A percentile compares a stretch with the other conserved stretches of the same genome.
Evolutionary conservation across 352 stramenopile genomes (phyloP).

Genomic region (Salisapilia sapeloensis): DNA sequence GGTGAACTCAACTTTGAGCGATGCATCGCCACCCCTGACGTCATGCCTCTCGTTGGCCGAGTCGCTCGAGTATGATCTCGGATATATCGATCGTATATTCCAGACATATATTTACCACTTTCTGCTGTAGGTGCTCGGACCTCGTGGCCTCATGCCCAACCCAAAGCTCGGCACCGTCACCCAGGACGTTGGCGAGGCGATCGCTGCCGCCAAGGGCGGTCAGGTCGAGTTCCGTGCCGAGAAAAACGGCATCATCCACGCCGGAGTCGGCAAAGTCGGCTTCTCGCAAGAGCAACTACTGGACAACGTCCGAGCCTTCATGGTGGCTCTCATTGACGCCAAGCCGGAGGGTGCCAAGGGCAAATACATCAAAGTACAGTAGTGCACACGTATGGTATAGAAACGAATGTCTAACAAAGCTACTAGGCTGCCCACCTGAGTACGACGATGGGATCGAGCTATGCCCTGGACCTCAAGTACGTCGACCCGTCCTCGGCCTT

Average conservation of each 20-base stretch:
- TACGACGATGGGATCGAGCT: slow-evolving; percentile 70
- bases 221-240: slow-evolving; percentile 82
- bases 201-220: slow-evolving; percentile 57
- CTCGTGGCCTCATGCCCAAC: slow-evolving; percentile 95
- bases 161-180: slow-evolving; percentile 95
- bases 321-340: slow-evolving; percentile 80
- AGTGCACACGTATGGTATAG: background rate
- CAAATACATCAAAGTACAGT: slow-evolving; percentile 81
- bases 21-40: slow-evolving; percentile 84
- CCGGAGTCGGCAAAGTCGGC: slow-evolving; percentile 77
- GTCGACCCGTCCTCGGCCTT: slow-evolving; percentile 63
- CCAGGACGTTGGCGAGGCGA: slow-evolving; percentile 72
- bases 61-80: slow-evolving; percentile 59
- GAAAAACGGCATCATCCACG: slow-evolving; percentile 84
- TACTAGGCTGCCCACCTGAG: slow-evolving; percentile 57
- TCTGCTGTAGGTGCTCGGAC: slow-evolving; percentile 73
- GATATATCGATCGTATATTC: background rate
- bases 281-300: slow-evolving; percentile 82
- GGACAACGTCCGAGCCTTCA: slow-evolving; percentile 85
- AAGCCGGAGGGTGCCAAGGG: slow-evolving; percentile 88
- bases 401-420: background rate
- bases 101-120: background rate
- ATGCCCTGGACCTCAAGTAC: slow-evolving; percentile 70
- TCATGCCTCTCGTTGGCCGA: slow-evolving; percentile 87
- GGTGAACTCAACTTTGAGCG: slow-evolving; percentile 85